Conservation (phyloP, 352 stramenopile genomes). For the Pythium oligandrum region DNA sequence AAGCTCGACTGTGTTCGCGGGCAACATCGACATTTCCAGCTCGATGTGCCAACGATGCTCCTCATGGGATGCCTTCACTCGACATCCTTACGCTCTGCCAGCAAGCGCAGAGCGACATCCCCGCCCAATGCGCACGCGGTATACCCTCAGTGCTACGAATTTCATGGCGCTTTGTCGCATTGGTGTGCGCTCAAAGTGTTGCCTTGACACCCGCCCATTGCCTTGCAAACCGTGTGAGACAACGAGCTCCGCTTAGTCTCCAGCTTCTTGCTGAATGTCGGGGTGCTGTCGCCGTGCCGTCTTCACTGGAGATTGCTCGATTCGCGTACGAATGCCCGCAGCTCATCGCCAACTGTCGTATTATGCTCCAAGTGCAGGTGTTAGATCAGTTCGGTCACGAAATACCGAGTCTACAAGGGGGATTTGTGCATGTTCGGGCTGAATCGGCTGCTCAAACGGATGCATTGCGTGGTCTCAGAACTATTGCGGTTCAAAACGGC, state of each 20-base stretch:
- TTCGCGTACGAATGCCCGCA: constrained; percentile 43
- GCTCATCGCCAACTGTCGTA: constrained; percentile 35
- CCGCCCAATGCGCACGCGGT: constrained; percentile 34
- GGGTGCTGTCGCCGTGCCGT: constrained; percentile 12
- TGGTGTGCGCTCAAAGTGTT: constrained; percentile 26
- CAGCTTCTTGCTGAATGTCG: constrained; percentile 30
- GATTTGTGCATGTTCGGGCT: constrained; percentile 24
- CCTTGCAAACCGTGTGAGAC: constrained; percentile 28
- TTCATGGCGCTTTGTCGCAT: constrained; percentile 22
- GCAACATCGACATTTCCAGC: constrained; percentile 12
- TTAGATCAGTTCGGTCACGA: constrained; percentile 53
- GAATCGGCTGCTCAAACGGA: not conserved
- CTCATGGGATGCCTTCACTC: constrained; percentile 32
- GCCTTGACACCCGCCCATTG: constrained; percentile 41
- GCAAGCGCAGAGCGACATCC: constrained; percentile 18
- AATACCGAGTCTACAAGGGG: constrained; percentile 19
- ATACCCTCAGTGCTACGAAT: constrained; percentile 23
- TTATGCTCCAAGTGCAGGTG: constrained; percentile 33
- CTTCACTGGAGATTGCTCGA: constrained; percentile 35
- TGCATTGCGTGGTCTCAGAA: constrained; percentile 2
- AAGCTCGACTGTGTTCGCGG: not conserved
- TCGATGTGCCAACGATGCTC: constrained; percentile 28
- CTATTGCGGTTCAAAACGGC: constrained; percentile 29
- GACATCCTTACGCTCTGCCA: constrained; percentile 38
- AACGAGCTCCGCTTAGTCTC: constrained; percentile 14